These are phyloP conservation scores for Pseudogymnoascus sp. DNA, from an alignment of 2,329 filamentous ascomycete species.

Conservation along the genomic window DNA sequence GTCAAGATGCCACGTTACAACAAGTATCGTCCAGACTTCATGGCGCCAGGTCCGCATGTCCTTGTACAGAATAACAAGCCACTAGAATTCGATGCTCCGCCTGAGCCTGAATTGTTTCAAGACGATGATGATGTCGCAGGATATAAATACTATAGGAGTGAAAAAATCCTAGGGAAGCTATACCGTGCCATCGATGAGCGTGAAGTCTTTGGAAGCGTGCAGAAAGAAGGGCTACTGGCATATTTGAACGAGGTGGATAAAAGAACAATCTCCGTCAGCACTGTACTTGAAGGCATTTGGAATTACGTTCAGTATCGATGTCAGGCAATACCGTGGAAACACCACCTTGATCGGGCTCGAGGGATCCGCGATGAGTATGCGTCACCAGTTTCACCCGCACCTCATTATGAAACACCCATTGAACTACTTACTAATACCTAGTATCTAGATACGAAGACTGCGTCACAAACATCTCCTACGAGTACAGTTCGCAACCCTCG, in stretches of 20 bases:
- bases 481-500: constrained; percentile 33
- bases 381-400: background rate
- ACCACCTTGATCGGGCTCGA: background rate
- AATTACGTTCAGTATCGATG: background rate
- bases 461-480: constrained; percentile 39
- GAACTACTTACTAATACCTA: background rate
- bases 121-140: background rate
- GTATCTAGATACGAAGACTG: constrained; percentile 43
- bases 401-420: background rate
- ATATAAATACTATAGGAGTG: constrained; percentile 54
- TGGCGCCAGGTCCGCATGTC: constrained; percentile 40
- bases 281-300: background rate
- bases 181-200: constrained; percentile 68
- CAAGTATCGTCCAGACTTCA: constrained; percentile 41
- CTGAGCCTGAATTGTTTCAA: background rate
- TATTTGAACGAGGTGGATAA: background rate
- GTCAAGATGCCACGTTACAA: constrained; percentile 20
- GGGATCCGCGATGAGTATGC: background rate
- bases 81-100: constrained; percentile 16
- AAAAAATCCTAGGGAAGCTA: constrained; percentile 60
- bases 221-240: constrained; percentile 14
- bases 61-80: constrained; percentile 30
- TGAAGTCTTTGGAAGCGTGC: constrained; percentile 42
- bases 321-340: background rate
- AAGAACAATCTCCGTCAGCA: background rate